A percentile compares a stretch with the other conserved stretches of the same genome.
These are phyloP conservation scores for Inonotus hispidus DNA, from an alignment of 1,284 basidiomycete genomes.

Conservation along the genomic window DNA sequence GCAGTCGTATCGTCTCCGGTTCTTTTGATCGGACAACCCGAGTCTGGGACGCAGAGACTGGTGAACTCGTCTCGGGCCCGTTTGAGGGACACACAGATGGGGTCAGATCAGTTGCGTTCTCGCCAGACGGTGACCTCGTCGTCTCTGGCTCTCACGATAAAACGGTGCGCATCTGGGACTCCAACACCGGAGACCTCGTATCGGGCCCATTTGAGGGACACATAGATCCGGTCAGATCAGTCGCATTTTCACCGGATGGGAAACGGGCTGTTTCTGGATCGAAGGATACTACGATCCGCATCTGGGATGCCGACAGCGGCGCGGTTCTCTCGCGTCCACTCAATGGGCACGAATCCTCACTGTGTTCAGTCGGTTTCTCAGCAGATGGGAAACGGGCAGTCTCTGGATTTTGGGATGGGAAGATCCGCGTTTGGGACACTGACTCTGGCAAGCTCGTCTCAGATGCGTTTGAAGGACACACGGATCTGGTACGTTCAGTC, in stretches of 20 bases:
- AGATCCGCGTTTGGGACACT: neutral
- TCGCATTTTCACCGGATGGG: conserved; percentile 4
- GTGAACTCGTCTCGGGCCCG: neutral
- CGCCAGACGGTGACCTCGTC: neutral
- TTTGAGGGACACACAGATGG: neutral
- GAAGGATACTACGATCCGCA: neutral
- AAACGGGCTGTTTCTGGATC: neutral
- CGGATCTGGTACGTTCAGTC: neutral
- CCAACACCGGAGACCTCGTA: neutral
- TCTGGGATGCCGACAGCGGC: too few species aligned
- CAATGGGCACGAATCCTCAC: too few species aligned
- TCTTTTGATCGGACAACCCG: neutral
- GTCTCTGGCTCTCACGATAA: neutral
- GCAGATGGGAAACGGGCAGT: neutral
- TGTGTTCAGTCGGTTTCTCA: neutral
- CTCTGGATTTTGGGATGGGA: neutral
- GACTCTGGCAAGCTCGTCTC: neutral
- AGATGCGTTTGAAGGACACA: neutral
- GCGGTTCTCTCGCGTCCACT: too few species aligned
- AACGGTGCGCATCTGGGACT: neutral
- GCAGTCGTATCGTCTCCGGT: neutral
- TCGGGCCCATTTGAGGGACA: neutral
- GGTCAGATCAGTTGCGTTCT: neutral
- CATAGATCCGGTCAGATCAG: neutral
- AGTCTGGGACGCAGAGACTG: neutral